phyloP scores from a whole-genome alignment of 2,329 filamentous ascomycete species.

The Hirsutella thompsonii region DNA sequence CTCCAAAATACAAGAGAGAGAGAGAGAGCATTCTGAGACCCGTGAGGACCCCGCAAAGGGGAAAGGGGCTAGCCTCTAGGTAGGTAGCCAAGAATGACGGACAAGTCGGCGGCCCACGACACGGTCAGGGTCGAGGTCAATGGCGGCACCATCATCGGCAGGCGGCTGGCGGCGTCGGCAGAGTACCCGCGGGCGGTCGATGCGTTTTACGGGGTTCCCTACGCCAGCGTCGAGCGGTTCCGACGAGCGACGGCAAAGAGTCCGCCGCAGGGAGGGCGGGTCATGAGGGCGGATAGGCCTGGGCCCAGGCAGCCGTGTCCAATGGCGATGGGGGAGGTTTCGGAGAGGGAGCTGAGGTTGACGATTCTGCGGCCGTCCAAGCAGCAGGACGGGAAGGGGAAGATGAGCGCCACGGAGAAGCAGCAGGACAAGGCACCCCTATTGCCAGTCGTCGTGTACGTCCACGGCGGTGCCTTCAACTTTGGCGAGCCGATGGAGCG shows the following conservation, averaged over 20 bases:
- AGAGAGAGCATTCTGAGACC: too few species aligned
- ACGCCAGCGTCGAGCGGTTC: slow-evolving; percentile 31
- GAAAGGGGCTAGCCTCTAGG: too few species aligned
- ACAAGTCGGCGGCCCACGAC: not conserved
- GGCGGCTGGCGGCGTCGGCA: slow-evolving; percentile 8
- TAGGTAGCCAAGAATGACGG: not conserved
- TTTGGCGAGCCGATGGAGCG: slow-evolving; percentile 38
- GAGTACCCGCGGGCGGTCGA: slow-evolving; percentile 28
- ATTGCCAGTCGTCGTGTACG: slow-evolving; percentile 40
- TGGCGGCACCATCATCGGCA: slow-evolving; percentile 11
- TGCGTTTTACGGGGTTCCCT: slow-evolving; percentile 36
- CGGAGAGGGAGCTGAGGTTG: slow-evolving; percentile 40
- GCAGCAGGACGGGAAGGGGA: not conserved
- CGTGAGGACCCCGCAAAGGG: too few species aligned
- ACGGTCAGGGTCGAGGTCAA: slow-evolving; percentile 7
- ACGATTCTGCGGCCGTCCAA: slow-evolving; percentile 33
- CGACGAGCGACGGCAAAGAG: slow-evolving; percentile 23
- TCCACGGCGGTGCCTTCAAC: slow-evolving; percentile 54
- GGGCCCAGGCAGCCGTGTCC: slow-evolving; percentile 16
- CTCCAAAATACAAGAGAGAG: too few species aligned
- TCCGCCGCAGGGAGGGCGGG: slow-evolving; percentile 3
- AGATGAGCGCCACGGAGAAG: too few species aligned
- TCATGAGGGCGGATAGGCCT: slow-evolving; percentile 20
- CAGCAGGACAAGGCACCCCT: slow-evolving; percentile 4
- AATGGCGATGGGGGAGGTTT: slow-evolving; percentile 14